phyloP scores from a whole-genome alignment of 2,329 filamentous ascomycete species.

The Metarhizium humberi region DNA sequence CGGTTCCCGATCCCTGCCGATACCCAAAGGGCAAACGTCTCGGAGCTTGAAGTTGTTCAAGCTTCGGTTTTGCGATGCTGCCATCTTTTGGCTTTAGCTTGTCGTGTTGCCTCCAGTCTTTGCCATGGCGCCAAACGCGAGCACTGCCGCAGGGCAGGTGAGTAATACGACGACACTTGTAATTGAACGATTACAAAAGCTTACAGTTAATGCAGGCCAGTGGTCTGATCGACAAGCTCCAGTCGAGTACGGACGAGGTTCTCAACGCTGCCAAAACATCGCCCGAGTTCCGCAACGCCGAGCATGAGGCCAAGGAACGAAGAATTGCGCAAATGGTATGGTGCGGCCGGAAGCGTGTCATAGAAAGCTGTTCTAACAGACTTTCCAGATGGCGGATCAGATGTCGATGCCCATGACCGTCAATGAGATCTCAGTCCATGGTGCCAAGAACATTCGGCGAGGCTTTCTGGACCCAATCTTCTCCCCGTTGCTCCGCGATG shows the following conservation, averaged over 20 bases:
- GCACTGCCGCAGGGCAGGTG: slow-evolving; percentile 20
- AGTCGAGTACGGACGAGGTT: slow-evolving; percentile 26
- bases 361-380: slow-evolving; percentile 11
- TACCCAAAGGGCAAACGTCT: not conserved
- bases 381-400: slow-evolving; percentile 50
- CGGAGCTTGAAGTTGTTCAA: not conserved
- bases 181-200: not conserved
- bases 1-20: not conserved
- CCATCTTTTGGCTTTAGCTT: not conserved
- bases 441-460: slow-evolving; percentile 73
- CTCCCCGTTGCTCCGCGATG: slow-evolving; percentile 62
- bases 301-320: slow-evolving; percentile 30
- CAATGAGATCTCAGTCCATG: slow-evolving; percentile 74
- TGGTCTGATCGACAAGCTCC: slow-evolving; percentile 30
- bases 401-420: slow-evolving; percentile 81
- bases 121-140: slow-evolving; percentile 24
- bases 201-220: slow-evolving; percentile 18
- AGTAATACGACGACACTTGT: slow-evolving; percentile 6
- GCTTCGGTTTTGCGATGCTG: not conserved
- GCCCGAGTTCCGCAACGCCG: slow-evolving; percentile 23
- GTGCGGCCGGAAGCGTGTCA: not conserved
- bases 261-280: slow-evolving; percentile 29
- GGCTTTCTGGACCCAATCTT: slow-evolving; percentile 78
- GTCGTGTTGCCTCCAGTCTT: not conserved
- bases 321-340: slow-evolving; percentile 28